phyloP scores from a whole-genome alignment of 176 grass and related monocot species.

The Tillandsia fasciculata region DNA sequence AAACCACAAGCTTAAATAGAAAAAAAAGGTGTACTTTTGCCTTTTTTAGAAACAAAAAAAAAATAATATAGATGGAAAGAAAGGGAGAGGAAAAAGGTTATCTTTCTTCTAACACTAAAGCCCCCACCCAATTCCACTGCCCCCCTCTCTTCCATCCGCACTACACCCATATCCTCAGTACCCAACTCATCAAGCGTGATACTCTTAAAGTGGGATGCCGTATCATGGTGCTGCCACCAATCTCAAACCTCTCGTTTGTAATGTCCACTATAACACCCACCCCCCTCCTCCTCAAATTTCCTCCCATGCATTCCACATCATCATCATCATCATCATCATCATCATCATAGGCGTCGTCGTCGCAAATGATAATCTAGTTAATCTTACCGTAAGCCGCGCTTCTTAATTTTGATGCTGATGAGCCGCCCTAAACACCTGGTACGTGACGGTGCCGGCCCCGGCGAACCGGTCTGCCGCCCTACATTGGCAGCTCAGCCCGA shows the following conservation, averaged over 20 bases:
- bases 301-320: background rate
- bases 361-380: background rate
- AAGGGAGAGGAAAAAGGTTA: background rate
- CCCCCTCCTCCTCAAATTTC: background rate
- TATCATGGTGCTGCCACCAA: conserved; percentile 1
- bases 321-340: background rate
- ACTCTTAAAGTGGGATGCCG: background rate
- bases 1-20: background rate
- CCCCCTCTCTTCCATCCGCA: background rate
- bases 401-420: background rate
- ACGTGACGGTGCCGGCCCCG: conserved; percentile 22
- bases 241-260: background rate
- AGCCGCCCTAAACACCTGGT: conserved; percentile 28
- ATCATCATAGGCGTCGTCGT: background rate
- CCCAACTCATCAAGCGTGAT: background rate
- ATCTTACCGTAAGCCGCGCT: background rate
- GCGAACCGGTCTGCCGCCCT: conserved; percentile 19
- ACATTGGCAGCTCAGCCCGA: conserved; percentile 21
- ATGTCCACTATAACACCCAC: background rate
- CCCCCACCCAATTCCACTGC: background rate
- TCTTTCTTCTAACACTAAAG: background rate
- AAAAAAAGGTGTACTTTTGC: background rate
- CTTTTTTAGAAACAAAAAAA: background rate
- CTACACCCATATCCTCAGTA: background rate
- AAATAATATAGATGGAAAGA: background rate